phyloP scores from a whole-genome alignment of 2,329 filamentous ascomycete genomes.

The Chaetomiaceae sp. region DNA sequence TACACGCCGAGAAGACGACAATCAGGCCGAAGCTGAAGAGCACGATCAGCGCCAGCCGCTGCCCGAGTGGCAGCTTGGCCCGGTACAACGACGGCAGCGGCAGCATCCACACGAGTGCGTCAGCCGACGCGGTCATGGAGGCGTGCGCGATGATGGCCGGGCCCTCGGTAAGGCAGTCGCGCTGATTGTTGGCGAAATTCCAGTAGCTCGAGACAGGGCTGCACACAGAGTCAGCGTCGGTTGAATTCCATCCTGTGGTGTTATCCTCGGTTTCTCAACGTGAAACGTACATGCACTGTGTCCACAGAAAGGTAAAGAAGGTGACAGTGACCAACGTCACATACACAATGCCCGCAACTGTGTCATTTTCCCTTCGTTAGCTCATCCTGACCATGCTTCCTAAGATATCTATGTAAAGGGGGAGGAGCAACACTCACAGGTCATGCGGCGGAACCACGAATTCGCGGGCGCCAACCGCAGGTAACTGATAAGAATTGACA shows the following conservation, averaged over 20 bases:
- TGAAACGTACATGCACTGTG: conserved; percentile 29
- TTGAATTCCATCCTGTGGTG: not conserved
- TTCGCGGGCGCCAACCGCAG: conserved; percentile 32
- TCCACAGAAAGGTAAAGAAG: conserved; percentile 33
- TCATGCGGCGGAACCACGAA: conserved; percentile 31
- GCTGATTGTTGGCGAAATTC: conserved; percentile 17
- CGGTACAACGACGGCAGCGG: conserved; percentile 32
- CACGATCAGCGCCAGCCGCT: conserved; percentile 32
- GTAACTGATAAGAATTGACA: conserved; percentile 37
- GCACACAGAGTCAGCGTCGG: not conserved
- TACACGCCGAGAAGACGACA: conserved; percentile 32
- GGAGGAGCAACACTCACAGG: conserved; percentile 13
- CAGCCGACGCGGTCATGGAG: conserved; percentile 28
- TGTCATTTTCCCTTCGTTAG: not conserved
- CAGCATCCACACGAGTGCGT: conserved; percentile 33
- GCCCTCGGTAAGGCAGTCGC: conserved; percentile 29
- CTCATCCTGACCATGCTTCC: not conserved
- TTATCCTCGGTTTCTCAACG: not conserved
- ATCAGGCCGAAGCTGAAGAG: conserved; percentile 34
- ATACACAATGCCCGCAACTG: conserved; percentile 23
- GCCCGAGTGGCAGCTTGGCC: conserved; percentile 29
- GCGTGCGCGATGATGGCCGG: conserved; percentile 28
- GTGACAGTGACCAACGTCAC: conserved; percentile 27
- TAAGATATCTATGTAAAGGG: no score
- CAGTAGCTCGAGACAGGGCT: conserved; percentile 27